Base-by-base conservation (phyloP, 352 stramenopile species). In the Phytopythium aichiense region DNA sequence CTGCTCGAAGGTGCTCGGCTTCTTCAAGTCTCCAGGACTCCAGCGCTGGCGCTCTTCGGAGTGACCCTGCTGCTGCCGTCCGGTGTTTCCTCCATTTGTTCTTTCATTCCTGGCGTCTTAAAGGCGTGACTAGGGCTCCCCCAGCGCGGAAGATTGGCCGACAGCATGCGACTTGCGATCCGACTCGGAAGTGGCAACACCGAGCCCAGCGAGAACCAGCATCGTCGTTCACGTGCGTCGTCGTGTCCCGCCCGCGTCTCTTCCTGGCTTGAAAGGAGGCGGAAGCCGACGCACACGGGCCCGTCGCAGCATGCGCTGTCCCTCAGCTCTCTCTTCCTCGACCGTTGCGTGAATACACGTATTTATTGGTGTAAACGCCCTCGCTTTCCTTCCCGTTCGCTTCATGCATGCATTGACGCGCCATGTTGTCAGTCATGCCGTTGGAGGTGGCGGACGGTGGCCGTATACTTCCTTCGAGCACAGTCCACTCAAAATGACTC, bases 311-410 rank as follows among this genome's bases (percentile, higher is more conserved):
- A 38, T 38, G 33, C 5, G 11, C 33, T 38, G 33, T 5, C 33
- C 16, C 23, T 20, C 4, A 16, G 12, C 30, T 11, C 20, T 37
- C 30, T 30, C 28, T 20, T 56, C 12, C 45, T 53, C 46, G 23
- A 53, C 13, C 15, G 30, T 56, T 38, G 30, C 50, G 50, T 56
- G 30, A 56, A 56, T 56, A 56, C n/a, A 56, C 50, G 31, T 56
- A 56, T 56, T 56, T 56, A 56, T 56, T 55, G 28, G 30, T 53
- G 46, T 53, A 23, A 49, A 49, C 40, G 15, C 15, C 40, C 5
- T 22, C 15, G 40, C 13, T 3, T 22, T n/a, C 15, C 15, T 46
- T 22, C 38, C 38, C 38, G 13, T 43, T 43, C 38, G 38, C 15
- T 15, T 22, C 33, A 2, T 52, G 18, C 30, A 5, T n/a, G 16